Evolutionary conservation across 768 basidiomycete genomes (phyloP).

Genomic region (Collybia mongolica): DNA sequence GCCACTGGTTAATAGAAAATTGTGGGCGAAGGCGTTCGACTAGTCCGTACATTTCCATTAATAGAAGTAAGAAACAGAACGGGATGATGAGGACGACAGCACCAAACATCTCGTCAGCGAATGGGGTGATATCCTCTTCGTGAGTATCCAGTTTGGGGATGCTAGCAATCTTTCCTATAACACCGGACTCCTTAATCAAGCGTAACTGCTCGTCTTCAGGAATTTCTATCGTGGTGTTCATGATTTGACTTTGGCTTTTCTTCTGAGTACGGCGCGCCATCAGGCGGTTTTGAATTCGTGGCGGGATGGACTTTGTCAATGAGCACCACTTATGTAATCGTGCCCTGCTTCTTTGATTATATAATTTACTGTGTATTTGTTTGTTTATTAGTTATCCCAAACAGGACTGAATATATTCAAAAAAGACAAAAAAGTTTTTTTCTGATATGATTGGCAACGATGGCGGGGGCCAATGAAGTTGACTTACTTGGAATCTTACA

Average conservation of each 20-base stretch:
- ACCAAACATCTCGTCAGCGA: constrained; percentile 71
- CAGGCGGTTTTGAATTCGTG: not conserved
- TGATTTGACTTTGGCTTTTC: not conserved
- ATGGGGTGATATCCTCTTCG: constrained; percentile 41
- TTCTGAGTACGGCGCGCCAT: constrained; percentile 27
- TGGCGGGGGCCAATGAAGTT: constrained; percentile 23
- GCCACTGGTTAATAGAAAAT: constrained; percentile 2
- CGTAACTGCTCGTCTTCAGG: constrained; percentile 80
- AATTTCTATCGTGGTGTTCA: constrained; percentile 43
- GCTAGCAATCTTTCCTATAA: constrained; percentile 37
- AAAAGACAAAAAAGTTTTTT: too few relatives aligned
- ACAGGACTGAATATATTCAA: too few relatives aligned
- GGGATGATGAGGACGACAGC: constrained; percentile 67
- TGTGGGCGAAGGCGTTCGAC: constrained; percentile 2
- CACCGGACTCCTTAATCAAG: constrained; percentile 63
- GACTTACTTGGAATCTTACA: constrained; percentile 41
- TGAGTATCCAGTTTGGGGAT: constrained; percentile 18
- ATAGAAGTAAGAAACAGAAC: constrained; percentile 66
- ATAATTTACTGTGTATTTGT: too few relatives aligned
- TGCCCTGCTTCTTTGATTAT: too few relatives aligned
- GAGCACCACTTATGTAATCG: too few relatives aligned
- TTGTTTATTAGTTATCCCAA: too few relatives aligned
- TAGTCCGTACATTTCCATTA: constrained; percentile 81
- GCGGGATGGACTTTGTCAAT: too few relatives aligned
- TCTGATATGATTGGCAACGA: not conserved